Conservation (phyloP, 2,329 filamentous ascomycete genomes). For the Curvularia verruculosa region DNA sequence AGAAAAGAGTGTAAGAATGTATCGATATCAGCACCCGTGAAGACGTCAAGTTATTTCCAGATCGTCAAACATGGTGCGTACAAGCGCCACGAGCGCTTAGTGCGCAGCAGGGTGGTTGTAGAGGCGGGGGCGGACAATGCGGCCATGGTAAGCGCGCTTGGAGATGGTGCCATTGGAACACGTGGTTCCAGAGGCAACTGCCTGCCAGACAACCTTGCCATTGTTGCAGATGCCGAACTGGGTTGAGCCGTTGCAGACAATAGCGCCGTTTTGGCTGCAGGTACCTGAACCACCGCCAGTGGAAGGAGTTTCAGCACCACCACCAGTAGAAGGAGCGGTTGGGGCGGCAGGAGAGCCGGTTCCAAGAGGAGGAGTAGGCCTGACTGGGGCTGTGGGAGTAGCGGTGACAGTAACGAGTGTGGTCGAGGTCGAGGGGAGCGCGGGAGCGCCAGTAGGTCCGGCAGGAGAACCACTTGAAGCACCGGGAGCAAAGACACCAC, state of each 20-base stretch:
- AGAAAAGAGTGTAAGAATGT: slow-evolving; percentile 17
- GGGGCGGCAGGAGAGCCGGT: slow-evolving; percentile 17
- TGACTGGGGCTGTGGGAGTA: slow-evolving; percentile 1
- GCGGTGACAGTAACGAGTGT: slow-evolving; percentile 40
- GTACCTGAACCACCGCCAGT: slow-evolving; percentile 26
- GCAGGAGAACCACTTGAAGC: slow-evolving; percentile 20
- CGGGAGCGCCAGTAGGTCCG: slow-evolving; percentile 17
- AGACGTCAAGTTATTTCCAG: not conserved
- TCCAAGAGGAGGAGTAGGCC: slow-evolving; percentile 17
- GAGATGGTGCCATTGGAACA: slow-evolving; percentile 52
- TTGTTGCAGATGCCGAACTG: slow-evolving; percentile 54
- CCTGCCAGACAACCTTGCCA: slow-evolving; percentile 50
- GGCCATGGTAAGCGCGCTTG: slow-evolving; percentile 42
- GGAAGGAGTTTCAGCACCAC: slow-evolving; percentile 5
- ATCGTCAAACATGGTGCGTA: not conserved
- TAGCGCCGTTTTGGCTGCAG: slow-evolving; percentile 44
- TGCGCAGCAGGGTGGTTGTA: slow-evolving; percentile 9
- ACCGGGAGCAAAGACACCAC: slow-evolving; percentile 43
- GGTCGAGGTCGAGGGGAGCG: slow-evolving; percentile 30
- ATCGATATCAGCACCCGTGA: not conserved
- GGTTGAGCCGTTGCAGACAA: slow-evolving; percentile 49
- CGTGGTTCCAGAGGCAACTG: slow-evolving; percentile 53
- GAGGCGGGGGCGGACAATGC: slow-evolving; percentile 36
- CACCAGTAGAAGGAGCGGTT: slow-evolving; percentile 17
- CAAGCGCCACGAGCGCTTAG: slow-evolving; percentile 3